phyloP scores from a whole-genome alignment of 2,329 filamentous ascomycete genomes.

The Cladosporium austrohemisphaericum region DNA sequence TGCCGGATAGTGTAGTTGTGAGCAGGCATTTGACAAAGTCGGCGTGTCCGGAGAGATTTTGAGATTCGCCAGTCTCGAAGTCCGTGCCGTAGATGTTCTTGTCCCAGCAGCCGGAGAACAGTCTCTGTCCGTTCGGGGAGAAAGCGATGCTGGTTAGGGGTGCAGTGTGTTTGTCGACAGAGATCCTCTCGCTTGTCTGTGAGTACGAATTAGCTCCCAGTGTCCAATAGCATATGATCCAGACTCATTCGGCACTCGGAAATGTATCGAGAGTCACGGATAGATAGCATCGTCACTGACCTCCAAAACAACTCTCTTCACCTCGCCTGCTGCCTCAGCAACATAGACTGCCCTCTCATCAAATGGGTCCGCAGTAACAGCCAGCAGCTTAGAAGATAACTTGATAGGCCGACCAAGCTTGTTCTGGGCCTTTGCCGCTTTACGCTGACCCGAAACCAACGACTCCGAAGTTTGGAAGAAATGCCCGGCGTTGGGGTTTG shows the following conservation, averaged over 20 bases:
- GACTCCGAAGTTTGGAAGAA: conserved; percentile 84
- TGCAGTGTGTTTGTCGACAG: conserved; percentile 66
- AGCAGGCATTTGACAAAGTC: conserved; percentile 89
- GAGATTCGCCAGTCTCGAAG: conserved; percentile 33
- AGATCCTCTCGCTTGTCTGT: conserved; percentile 15
- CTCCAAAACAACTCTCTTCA: conserved; percentile 70
- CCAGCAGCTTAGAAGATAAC: conserved; percentile 82
- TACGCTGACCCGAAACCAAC: conserved; percentile 53
- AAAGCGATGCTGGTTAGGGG: conserved; percentile 76
- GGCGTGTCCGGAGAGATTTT: conserved; percentile 57
- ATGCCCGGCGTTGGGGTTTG: conserved; percentile 35
- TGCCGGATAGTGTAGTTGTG: conserved; percentile 57
- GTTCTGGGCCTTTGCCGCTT: conserved; percentile 73
- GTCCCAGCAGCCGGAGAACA: conserved; percentile 94
- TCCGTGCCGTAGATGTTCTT: conserved; percentile 87
- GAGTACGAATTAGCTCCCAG: too few species aligned
- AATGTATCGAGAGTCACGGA: not conserved
- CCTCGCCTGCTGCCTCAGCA: conserved; percentile 80
- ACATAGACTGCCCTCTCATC: conserved; percentile 64
- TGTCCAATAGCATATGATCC: not conserved
- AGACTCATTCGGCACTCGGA: not conserved
- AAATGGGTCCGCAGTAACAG: conserved; percentile 64
- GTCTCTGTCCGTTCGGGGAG: conserved; percentile 47
- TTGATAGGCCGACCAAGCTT: conserved; percentile 75
- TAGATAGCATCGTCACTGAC: conserved; percentile 52